These are phyloP conservation scores for Trichopus zeylanicus DNA, from an alignment of 116 monocot genomes.

Conservation along the genomic window DNA sequence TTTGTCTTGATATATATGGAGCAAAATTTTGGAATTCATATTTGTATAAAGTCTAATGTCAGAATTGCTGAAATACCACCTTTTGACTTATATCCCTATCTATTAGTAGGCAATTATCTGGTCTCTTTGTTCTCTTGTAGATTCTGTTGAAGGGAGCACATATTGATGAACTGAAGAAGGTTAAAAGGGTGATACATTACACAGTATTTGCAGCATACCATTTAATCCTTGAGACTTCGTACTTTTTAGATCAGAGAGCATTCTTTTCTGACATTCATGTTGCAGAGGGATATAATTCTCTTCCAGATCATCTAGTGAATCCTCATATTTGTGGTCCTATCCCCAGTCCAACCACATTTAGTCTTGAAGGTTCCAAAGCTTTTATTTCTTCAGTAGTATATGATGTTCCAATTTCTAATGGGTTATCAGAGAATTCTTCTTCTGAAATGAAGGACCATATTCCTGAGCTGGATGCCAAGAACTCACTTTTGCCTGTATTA, in stretches of 20 bases:
- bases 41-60: too few species aligned
- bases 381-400: conserved; percentile 5
- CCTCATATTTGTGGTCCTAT: background rate
- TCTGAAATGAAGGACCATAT: conserved; percentile 1
- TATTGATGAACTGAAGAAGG: conserved; percentile 72
- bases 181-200: conserved; percentile 66
- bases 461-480: conserved; percentile 1
- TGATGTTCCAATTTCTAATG: conserved; percentile 37
- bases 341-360: conserved; percentile 1
- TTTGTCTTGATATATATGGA: too few species aligned
- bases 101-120: background rate
- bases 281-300: conserved; percentile 6
- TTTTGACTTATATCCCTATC: background rate
- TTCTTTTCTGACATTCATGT: conserved; percentile 31
- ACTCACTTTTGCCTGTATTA: conserved; percentile 4
- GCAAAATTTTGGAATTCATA: too few species aligned
- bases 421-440: conserved; percentile 3
- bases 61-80: too few species aligned
- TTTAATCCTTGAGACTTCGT: conserved; percentile 83
- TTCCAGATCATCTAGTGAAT: conserved; percentile 1
- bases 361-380: conserved; percentile 11
- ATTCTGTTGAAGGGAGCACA: conserved; percentile 76
- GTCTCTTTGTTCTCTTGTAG: conserved; percentile 25
- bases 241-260: conserved; percentile 71
- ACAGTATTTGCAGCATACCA: conserved; percentile 82